These are phyloP conservation scores for Circinella minor DNA, from an alignment of 371 early-diverging fungal species.

Conservation along the genomic window DNA sequence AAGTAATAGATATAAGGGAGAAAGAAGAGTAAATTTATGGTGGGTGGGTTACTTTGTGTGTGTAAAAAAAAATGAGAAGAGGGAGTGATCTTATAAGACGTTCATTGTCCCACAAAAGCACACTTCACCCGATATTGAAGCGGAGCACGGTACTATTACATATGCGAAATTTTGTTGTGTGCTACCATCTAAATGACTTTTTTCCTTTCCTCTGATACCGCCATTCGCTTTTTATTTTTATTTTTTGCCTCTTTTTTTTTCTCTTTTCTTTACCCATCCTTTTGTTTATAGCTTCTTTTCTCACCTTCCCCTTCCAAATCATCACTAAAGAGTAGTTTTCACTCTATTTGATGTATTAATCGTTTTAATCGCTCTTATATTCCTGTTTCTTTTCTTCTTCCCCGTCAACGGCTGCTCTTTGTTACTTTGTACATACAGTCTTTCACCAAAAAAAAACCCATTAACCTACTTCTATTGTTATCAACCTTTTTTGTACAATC, in stretches of 20 bases:
- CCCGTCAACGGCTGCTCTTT: constrained; percentile 5
- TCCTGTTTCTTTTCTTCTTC: background rate
- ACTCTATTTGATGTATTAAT: constrained; percentile 11
- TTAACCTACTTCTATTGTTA: background rate
- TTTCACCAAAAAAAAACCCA: constrained; percentile 4
- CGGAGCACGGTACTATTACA: background rate
- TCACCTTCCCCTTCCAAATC: background rate
- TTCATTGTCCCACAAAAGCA: constrained; percentile 1
- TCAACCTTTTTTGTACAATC: constrained; percentile 8
- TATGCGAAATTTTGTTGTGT: constrained; percentile 4
- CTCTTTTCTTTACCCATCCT: background rate
- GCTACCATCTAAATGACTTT: constrained; percentile 1
- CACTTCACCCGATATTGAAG: constrained; percentile 8
- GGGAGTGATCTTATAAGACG: background rate
- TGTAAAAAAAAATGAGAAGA: background rate
- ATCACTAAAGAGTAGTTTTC: background rate
- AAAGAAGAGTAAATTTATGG: background rate
- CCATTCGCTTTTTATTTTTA: background rate
- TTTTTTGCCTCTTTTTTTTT: background rate
- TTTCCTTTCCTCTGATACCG: background rate
- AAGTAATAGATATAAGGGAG: background rate
- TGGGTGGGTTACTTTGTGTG: background rate
- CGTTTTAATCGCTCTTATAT: too few relatives aligned
- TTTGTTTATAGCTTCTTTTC: too few relatives aligned
- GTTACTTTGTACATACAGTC: constrained; percentile 13